Percentiles rank a stretch among this genome's conserved stretches.
These are phyloP conservation scores for Scutellaria minor DNA, from an alignment of 257 asterid genomes.

Conservation along the genomic window DNA sequence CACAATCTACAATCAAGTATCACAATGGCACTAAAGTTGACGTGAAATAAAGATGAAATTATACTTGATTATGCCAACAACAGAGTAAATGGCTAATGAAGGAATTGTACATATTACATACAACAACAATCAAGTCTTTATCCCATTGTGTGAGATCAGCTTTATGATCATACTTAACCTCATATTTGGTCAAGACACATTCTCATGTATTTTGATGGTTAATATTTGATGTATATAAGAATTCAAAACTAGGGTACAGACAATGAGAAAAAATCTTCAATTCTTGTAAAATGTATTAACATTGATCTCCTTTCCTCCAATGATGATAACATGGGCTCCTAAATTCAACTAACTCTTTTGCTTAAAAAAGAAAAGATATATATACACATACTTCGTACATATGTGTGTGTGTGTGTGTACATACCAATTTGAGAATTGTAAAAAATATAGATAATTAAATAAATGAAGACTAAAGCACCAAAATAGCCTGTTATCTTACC, in stretches of 20 bases:
- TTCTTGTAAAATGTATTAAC: constrained; percentile 5
- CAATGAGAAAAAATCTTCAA: background rate
- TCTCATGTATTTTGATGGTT: background rate
- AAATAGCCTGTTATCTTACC: constrained; percentile 51
- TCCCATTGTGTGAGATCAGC: too few species aligned
- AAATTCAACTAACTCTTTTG: background rate
- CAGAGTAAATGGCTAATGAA: background rate
- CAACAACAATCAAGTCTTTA: too few species aligned
- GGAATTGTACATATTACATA: background rate
- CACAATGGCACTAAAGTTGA: constrained; percentile 11
- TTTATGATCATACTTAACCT: too few species aligned
- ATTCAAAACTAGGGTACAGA: background rate
- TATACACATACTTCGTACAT: background rate
- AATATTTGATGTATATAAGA: background rate
- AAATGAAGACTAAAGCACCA: background rate
- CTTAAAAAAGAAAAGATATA: too few species aligned
- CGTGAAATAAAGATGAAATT: constrained; percentile 18
- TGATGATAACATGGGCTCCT: constrained; percentile 9
- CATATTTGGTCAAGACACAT: too few species aligned
- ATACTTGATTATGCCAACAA: background rate
- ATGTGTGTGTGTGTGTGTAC: too few species aligned
- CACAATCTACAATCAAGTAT: constrained; percentile 62
- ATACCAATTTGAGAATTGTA: constrained; percentile 2
- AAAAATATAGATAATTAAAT: background rate
- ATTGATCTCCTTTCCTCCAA: constrained; percentile 13